Evolutionary conservation across 495 filamentous ascomycete genomes (phyloP), one percentile per base, ranked within the genome.

Genomic region (Xylaria acuta): DNA sequence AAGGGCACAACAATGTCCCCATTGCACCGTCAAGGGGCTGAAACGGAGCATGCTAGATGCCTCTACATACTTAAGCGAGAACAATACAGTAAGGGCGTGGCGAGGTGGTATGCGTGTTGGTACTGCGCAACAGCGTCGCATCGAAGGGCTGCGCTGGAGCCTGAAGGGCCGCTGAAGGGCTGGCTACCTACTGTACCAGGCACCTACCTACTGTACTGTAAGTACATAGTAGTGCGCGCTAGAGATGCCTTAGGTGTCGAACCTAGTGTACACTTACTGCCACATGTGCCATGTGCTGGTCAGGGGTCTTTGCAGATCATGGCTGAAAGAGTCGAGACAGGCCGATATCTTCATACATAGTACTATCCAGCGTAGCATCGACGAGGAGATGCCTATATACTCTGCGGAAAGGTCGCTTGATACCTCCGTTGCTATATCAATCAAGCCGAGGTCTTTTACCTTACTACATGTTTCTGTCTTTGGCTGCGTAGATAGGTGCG

Each of bases 291-390:
- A 53, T 67, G 45, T 67, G 64, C 45, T 20, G 64, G 41, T 53
- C 45, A 67, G 64, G 64, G 64, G 64, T 65, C 36, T 30, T 20
- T 65, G 63, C 63, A 32, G 62, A 30, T 47, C 60, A 25, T 43
- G 60, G 32, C 54, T 12, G 5, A 34, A 59, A 38, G 32, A 60
- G 56, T 60, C 32, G 56, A 60, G 32, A 36, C 56, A 38, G 58
- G 58, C 58, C 32, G 32, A 14, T 22, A n/a, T 38, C 58, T 22
- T 49, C 43, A 41, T 11, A 25, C 5, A 1, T 7, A 2, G 11
- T 14, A 43, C 41, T 45, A 47, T 16, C n/a, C 20, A 36, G 30
- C 54, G 30, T 59, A 25, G 51, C 16, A 58, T 32, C 53, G 20
- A 34, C 27, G 27, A 32, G 56, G 56, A 59, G 56, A 27, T 56